Base-by-base conservation (phyloP, 306 rosid genomes). In the Sesbania bispinosa region DNA sequence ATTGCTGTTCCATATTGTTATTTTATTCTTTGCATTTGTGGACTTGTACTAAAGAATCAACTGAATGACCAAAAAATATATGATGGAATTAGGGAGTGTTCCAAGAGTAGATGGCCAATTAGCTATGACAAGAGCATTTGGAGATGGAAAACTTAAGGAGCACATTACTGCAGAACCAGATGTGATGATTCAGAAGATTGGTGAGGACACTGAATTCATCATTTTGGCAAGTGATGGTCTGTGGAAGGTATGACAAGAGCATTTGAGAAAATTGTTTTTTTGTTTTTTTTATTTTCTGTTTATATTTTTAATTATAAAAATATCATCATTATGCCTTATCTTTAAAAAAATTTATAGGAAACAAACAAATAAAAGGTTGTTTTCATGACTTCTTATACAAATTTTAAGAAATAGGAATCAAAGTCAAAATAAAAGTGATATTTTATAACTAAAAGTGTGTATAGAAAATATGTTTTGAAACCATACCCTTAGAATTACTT, bases 111-210 rank as follows among this genome's bases (percentile, higher is more conserved):
- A 90, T 53, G 93, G 87, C 3, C 79, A 63, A 76, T 79, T 88
- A 36, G 89, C 89, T 45, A 88, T 90, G 91, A 78, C 89, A 7
- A 35, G 88, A 51, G 87, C 88, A 51, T 84, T 85, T 66, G 93
- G 93, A 7, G 91, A 86, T 81, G 85, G 78, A 45, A 79, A 59
- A 19, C 71, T 90, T 38, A 84, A 82, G 81, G 79, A 86, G 14
- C 88, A 85, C 23, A 79, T 83, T 20, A 79, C 87, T 5, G 81
- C 77, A 19, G 84, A 83, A 73, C 87, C 79, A 71, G 87, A 83
- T 75, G 84, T 75, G 41, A 83, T 51, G 48, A 63, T 79, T 67
- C 63, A 54, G 48, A 79, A 65, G 55, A 83, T 83, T 46, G 79
- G 73, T 27, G 71, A 59, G 41, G 81, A 79, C 74, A 83, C 79